These are phyloP conservation scores for Sphagnum fallax DNA, from an alignment of 228 moss, liverwort and hornwort genomes.

Conservation along the genomic window DNA sequence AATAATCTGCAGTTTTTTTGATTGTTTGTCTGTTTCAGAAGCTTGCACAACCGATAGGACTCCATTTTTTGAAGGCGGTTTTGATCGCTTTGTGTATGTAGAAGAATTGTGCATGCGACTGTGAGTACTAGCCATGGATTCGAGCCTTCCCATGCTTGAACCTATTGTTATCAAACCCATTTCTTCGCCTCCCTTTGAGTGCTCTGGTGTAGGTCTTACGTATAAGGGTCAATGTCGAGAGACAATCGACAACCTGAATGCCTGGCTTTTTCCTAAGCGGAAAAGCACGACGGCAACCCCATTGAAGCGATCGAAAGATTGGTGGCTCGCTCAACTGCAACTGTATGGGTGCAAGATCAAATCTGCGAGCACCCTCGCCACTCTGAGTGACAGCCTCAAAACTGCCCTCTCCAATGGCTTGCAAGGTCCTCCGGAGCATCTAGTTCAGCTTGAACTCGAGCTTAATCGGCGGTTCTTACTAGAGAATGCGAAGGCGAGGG, in stretches of 20 bases:
- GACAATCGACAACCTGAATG: conserved; percentile 8
- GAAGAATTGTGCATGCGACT: too few species aligned
- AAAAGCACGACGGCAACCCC: background rate
- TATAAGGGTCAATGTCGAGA: conserved; percentile 13
- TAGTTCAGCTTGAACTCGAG: conserved; percentile 12
- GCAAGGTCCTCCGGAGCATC: conserved; percentile 1
- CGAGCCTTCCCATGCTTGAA: too few species aligned
- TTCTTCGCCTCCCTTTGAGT: background rate
- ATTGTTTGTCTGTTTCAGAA: too few species aligned
- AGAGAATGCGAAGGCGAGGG: conserved; percentile 17
- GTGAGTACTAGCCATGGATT: too few species aligned
- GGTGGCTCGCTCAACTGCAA: conserved; percentile 24
- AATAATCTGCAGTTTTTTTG: too few species aligned
- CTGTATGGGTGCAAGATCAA: conserved; percentile 18
- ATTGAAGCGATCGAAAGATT: conserved; percentile 13
- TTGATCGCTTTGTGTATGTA: too few species aligned
- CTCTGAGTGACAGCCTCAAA: conserved; percentile 5
- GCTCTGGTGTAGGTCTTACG: conserved; percentile 1
- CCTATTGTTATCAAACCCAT: background rate
- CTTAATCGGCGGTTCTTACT: conserved; percentile 3
- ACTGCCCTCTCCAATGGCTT: conserved; percentile 1
- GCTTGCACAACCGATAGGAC: too few species aligned
- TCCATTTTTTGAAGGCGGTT: too few species aligned
- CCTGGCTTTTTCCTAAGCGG: conserved; percentile 6
- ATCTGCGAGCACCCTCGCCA: background rate